These are phyloP conservation scores for Blumeria graminis DNA, from an alignment of 2,329 filamentous ascomycete genomes.

Conservation along the genomic window DNA sequence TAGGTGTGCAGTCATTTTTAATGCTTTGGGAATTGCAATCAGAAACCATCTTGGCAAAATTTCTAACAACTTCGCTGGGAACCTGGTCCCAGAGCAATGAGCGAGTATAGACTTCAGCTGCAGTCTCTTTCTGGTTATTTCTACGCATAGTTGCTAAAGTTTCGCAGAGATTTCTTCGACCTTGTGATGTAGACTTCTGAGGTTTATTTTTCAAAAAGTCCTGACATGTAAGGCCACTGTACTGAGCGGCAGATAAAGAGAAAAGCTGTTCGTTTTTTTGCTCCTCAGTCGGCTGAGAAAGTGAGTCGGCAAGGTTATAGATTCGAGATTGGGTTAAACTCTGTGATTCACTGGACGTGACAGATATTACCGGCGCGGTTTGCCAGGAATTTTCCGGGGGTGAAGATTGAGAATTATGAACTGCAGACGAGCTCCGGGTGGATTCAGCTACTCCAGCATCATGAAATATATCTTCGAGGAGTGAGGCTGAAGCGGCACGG, in stretches of 20 bases:
- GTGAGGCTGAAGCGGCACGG: constrained; percentile 49
- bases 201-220: constrained; percentile 35
- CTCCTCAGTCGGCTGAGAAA: constrained; percentile 55
- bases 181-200: constrained; percentile 30
- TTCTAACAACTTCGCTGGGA: constrained; percentile 69
- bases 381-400: constrained; percentile 31
- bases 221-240: constrained; percentile 58
- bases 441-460: constrained; percentile 37
- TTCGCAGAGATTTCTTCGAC: constrained; percentile 54
- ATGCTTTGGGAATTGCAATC: constrained; percentile 29
- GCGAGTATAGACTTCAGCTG: constrained; percentile 76
- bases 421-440: constrained; percentile 15
- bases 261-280: constrained; percentile 79
- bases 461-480: constrained; percentile 62
- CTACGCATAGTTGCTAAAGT: constrained; percentile 57
- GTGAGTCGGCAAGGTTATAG: constrained; percentile 39
- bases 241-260: constrained; percentile 63
- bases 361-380: constrained; percentile 17
- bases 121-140: constrained; percentile 38
- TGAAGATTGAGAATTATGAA: constrained; percentile 15
- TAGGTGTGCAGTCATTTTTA: too few species aligned
- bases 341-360: constrained; percentile 21
- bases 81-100: constrained; percentile 89
- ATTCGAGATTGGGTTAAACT: constrained; percentile 34
- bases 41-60: constrained; percentile 78